Conservation (phyloP, 148 eudicot genomes). For the Vaccinium darrowii region DNA sequence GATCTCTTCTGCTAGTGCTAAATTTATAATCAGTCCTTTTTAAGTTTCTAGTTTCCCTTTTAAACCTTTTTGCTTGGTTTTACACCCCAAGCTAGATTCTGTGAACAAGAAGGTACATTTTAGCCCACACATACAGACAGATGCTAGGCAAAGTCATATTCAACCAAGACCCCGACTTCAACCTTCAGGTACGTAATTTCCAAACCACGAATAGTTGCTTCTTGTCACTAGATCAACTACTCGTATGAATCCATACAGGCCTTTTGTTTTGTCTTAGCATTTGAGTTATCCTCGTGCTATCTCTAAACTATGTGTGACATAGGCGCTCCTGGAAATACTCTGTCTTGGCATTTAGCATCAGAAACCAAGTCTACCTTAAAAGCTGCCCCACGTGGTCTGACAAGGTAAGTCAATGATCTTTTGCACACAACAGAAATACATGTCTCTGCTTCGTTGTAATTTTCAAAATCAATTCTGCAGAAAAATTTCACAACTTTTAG, state of each 20-base stretch:
- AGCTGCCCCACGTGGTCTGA: conserved; percentile 48
- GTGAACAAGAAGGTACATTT: conserved; percentile 87
- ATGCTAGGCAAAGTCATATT: conserved; percentile 53
- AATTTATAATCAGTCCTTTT: neutral
- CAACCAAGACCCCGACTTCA: conserved; percentile 63
- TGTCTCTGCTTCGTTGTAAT: neutral
- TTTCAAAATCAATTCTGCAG: neutral
- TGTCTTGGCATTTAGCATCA: conserved; percentile 93
- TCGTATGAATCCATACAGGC: neutral
- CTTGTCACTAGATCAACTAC: neutral
- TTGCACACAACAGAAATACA: neutral
- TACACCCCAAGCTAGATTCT: conserved; percentile 42
- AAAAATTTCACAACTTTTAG: neutral
- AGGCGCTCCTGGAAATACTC: conserved; percentile 77
- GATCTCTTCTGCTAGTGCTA: conserved; percentile 1
- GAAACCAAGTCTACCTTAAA: conserved; percentile 64
- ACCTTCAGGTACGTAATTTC: conserved; percentile 53
- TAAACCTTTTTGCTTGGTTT: conserved; percentile 6
- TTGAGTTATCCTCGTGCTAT: neutral
- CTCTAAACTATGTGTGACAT: conserved; percentile 13
- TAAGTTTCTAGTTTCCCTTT: neutral
- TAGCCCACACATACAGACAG: conserved; percentile 60
- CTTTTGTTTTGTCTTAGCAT: conserved; percentile 9
- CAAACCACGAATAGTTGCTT: neutral
- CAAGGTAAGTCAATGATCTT: conserved; percentile 48